Base-by-base conservation (phyloP, 495 filamentous ascomycete genomes). In the Lasiosphaeriaceae sp. region DNA sequence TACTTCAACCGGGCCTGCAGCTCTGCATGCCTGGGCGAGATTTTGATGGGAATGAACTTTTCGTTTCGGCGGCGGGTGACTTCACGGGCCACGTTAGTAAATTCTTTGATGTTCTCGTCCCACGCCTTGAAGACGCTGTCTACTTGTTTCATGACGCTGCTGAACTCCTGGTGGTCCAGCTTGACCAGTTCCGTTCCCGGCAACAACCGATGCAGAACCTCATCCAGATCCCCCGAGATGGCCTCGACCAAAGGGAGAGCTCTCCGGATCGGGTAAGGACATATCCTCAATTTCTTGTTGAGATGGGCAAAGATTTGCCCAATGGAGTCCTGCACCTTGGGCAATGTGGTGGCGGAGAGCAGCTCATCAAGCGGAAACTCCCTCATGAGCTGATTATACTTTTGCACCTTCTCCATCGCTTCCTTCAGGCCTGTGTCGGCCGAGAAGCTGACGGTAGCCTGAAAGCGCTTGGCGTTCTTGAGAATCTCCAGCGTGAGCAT, bases 1-100 rank as follows among this genome's bases (percentile, higher is more conserved):
- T 99, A 97, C 65, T 88, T 90, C 54, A 99, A 67, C 35, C 94
- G 85, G 52, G 94, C 88, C 66, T 96, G 90, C 52, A 92, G 89
- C 70, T 90, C 87, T 26, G 80, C 82, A 67, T 97, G 95, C 47
- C 89, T 86, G 17, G 91, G 84, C 50, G 74, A 76, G 65, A 99
- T 90, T 71, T 97, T 97, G 75, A 99, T 96, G 7, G 93, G 92
- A 59, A 99, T 97, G 72, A 97, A 97, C 63, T 92, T 94, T 71
- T 97, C 94, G 59, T 92, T 91, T 54, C 92, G 84, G 56, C 90
- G 88, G 55, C 92, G 82, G 14, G 89, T 96, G 8, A 93, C 89
- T 57, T 97, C 95, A 65, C 94, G 87, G 16, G 94, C 94, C 62
- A 97, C 89, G 64, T 95, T 96, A 16, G 93, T 97, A 67, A 99